Base-by-base conservation (phyloP, 1,284 basidiomycete species). In the Cutaneotrichosporon mucoides region DNA sequence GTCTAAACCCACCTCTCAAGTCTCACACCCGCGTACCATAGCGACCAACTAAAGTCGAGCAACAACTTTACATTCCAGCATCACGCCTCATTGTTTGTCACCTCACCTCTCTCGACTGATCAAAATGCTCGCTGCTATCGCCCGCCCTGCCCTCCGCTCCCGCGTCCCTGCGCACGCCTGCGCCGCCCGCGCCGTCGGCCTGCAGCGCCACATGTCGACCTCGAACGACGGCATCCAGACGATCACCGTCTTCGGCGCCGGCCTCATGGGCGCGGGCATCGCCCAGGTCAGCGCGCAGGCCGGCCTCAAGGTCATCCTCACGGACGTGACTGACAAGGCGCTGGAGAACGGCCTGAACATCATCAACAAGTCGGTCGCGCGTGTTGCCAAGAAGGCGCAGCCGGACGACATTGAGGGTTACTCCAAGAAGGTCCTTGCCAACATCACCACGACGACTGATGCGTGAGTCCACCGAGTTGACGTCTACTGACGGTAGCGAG, bases 251-350 rank as follows among this genome's bases (percentile, higher is more conserved):
- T 79, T 81, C 64, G 79, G 79, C 13, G 80, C 79, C 34, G 81
- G 81, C 0, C 67, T 82, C 52, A 82, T 82, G 81, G 81, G 81
- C 62, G 79, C 81, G 56, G 81, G 81, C 6, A 82, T 82, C 42
- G 81, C 79, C 2, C 81, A 82, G 64, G 79, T 82, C 9, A 77
- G 77, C 1, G 81, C 81, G 35, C 77, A 79, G 69, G 78, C 72
- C 55, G 80, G 80, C 2, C 65, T 80, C 63, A 80, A 79, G 70
- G 76, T 78, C 44, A 64, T 76, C 12, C 67, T 79, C 49, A 74
- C 76, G 34, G 79, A 81, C 55, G 76, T 80, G 35, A 78, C 77
- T 11, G 77, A 80, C 54, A 72, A 76, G 63, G 75, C 75, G n/a
- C 64, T 76, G 53, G 63, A 76, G 74, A 83, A 83, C 67, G 82